Conservation (phyloP, 495 filamentous ascomycete species). For the Penicillium daleae region DNA sequence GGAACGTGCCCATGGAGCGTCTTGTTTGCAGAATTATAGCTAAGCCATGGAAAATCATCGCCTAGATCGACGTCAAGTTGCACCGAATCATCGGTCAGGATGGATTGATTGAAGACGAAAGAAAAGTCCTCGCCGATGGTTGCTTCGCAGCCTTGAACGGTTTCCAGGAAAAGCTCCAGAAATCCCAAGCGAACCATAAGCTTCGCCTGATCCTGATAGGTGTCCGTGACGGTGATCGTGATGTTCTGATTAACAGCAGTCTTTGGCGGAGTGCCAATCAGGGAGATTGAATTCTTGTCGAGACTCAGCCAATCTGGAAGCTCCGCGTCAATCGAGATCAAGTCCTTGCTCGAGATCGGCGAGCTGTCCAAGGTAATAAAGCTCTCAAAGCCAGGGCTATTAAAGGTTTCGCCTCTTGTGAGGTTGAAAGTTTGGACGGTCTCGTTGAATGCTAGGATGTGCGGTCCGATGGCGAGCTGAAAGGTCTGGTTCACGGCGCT, state of each 20-base stretch:
- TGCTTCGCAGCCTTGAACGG: constrained; percentile 53
- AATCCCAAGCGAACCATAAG: constrained; percentile 66
- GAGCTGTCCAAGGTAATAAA: constrained; percentile 66
- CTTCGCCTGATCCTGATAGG: constrained; percentile 64
- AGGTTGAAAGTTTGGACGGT: constrained; percentile 61
- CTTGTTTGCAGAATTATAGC: constrained; percentile 59
- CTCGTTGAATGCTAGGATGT: constrained; percentile 65
- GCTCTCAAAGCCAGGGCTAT: constrained; percentile 55
- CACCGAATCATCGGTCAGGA: constrained; percentile 55
- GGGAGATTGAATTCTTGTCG: constrained; percentile 60
- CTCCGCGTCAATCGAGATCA: constrained; percentile 54
- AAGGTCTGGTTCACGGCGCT: constrained; percentile 67
- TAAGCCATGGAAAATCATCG: constrained; percentile 64
- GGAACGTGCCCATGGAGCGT: constrained; percentile 69
- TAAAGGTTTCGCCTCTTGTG: constrained; percentile 56
- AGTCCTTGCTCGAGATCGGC: constrained; percentile 45
- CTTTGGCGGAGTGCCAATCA: constrained; percentile 67
- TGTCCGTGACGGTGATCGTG: constrained; percentile 66
- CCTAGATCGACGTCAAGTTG: constrained; percentile 58
- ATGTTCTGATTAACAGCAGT: constrained; percentile 62
- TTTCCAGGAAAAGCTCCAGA: constrained; percentile 46
- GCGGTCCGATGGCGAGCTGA: constrained; percentile 68
- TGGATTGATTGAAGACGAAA: constrained; percentile 61
- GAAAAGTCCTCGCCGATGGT: constrained; percentile 66
- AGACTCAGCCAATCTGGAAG: constrained; percentile 73